Base-by-base conservation (phyloP, 768 basidiomycete species). In the Pleurotus pulmonarius region DNA sequence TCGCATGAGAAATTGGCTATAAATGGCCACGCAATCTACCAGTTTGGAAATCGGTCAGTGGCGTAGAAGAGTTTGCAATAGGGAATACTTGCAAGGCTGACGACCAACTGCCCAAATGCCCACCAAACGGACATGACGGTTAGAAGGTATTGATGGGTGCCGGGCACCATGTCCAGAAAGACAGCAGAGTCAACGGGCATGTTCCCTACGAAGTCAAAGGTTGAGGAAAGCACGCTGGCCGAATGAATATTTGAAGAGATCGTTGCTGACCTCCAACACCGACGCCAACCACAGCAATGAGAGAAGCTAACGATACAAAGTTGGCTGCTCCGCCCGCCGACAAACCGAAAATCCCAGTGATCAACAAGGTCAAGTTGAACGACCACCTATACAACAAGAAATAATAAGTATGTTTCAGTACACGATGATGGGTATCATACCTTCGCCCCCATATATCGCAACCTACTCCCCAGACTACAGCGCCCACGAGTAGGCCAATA, bases 61-160 rank as follows among this genome's bases (percentile, higher is more conserved):
- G 29, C 29, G 11, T 34, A 34, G 9, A 34, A 11, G 9, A 3
- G 7, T 3, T 8, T 34, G 29, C 11, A 11, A 34, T 34, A 43
- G 16, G 8, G 22, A 18, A 5, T 6, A 57, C 48, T 34, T 55
- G 73, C 74, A 46, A 79, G 59, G 60, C 70, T 74, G 20, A 82
- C 85, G 46, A 87, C 63, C 0, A 90, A 76, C 65, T 89, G 88
- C 2, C 88, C 87, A 29, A 90, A 75, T 5, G 86, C 83, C 89
- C 89, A 92, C 84, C 85, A 91, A 38, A 90, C 79, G 0, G 87
- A 88, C 18, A 91, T 75, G 12, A 90, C 71, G 0, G 88, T 89
- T 29, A 91, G 71, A 3, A 92, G 74, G 62, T 88, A 90, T 63
- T 91, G 89, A 60, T 90, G 86, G 0, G 82, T 81, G 2, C 80